Base-by-base conservation (phyloP, 768 basidiomycete species). In the Cantharellus anzutake region DNA sequence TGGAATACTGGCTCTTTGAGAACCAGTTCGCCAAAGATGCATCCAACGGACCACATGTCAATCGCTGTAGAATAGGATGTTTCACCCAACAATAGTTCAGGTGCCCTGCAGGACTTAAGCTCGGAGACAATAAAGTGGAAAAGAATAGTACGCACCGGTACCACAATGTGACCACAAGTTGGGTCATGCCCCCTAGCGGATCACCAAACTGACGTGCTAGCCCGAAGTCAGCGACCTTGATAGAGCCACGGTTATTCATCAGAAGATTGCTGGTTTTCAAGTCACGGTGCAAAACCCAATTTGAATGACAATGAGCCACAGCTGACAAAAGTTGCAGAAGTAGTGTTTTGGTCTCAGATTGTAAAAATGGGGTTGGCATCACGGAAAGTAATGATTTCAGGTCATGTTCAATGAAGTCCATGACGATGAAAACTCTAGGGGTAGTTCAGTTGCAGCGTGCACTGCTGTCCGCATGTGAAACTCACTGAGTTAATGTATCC, bases 371-470 rank as follows among this genome's bases (percentile, higher is more conserved):
- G 40, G 85, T 80, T 1, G 93, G 92, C 96, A 98, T 98, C 62
- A 89, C 74, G 35, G 85, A 87, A 60, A 99, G 78, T 57, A 99
- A 79, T 3, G 93, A 86, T 72, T 99, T 99, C 69, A 99, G 83
- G 70, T 99, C 96, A 71, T 99, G 96, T 71, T 99, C 96, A 68
- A 99, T 94, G 68, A 99, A 99, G 70, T 96, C 92, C 93, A 96
- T 96, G 41, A 98, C 96, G 64, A 99, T 93, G 71, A 93, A 99
- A 51, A 98, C 90, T 74, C 96, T 97, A 59, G 4, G 34, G 4
- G 40, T 20, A 38, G 5, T 34, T 51, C 4, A 11, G 44, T 11
- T 48, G 20, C 20, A 29, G 20, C 20, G 20, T 29, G 20, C 0
- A 29, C 20, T 29, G 20, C 20, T 29, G 20, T 29, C 20, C 34